Conservation (phyloP, 225 moss, liverwort and hornwort genomes). For the Rhytidiadelphus loreus region DNA sequence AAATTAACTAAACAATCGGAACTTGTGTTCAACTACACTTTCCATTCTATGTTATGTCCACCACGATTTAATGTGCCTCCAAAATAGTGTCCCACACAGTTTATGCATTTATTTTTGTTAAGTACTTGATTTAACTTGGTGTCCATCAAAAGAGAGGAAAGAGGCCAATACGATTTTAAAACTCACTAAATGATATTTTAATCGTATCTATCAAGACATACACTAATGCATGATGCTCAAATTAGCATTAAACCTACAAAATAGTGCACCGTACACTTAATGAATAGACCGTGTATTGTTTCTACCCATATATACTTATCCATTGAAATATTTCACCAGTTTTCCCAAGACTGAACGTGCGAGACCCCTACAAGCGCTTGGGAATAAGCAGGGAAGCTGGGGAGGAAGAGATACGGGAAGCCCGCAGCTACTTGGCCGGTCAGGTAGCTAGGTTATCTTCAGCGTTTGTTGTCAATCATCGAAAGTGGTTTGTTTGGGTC, state of each 20-base stretch:
- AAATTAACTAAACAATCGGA: background rate
- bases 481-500: background rate
- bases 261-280: background rate
- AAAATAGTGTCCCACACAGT: background rate
- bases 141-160: background rate
- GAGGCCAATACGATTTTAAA: background rate
- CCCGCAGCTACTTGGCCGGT: conserved; percentile 60
- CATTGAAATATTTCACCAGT: conserved; percentile 18
- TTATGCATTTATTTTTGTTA: background rate
- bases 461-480: background rate
- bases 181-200: background rate
- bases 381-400: conserved; percentile 76
- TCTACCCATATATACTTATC: background rate
- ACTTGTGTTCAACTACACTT: background rate
- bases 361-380: conserved; percentile 84
- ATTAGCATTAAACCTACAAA: background rate
- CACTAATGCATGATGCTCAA: background rate
- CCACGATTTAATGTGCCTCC: background rate
- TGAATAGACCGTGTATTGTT: background rate
- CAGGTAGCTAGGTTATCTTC: conserved; percentile 20
- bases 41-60: background rate
- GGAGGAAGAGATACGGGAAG: conserved; percentile 91
- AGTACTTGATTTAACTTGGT: background rate
- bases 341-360: conserved; percentile 74
- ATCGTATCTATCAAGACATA: background rate